Conservation (phyloP, 495 filamentous ascomycete species). For the Ramalina peruviana region DNA sequence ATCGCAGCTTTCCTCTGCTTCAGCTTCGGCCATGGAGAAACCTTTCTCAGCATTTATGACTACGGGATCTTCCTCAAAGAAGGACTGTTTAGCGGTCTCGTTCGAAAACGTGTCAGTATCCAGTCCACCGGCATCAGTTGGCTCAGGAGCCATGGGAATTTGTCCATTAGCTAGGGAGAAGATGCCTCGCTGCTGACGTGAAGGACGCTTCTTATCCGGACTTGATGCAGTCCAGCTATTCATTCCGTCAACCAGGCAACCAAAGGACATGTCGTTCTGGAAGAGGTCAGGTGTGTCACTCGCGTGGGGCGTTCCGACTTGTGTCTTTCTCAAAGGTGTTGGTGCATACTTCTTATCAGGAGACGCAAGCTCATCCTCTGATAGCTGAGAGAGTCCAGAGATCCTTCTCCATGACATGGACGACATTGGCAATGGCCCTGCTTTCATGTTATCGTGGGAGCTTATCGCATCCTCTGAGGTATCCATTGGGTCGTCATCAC, state of each 20-base stretch:
- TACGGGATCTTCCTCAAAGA: conserved; percentile 46
- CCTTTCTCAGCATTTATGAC: conserved; percentile 25
- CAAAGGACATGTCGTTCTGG: conserved; percentile 24
- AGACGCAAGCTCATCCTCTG: conserved; percentile 40
- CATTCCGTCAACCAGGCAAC: conserved; percentile 45
- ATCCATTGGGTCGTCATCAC: too few relatives aligned
- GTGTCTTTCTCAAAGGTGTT: conserved; percentile 13
- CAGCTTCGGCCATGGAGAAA: conserved; percentile 14
- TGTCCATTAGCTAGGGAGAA: conserved; percentile 24
- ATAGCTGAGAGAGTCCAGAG: conserved; percentile 30
- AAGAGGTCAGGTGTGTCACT: conserved; percentile 14
- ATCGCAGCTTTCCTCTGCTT: conserved; percentile 20
- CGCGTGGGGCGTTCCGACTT: conserved; percentile 21
- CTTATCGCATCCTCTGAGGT: too few relatives aligned
- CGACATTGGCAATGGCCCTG: conserved; percentile 1
- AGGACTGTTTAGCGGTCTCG: conserved; percentile 28
- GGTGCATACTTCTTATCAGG: conserved; percentile 17
- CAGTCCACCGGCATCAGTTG: not conserved
- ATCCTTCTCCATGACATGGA: conserved; percentile 8
- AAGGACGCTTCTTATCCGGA: conserved; percentile 29
- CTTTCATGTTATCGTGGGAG: too few relatives aligned
- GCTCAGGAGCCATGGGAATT: conserved; percentile 5
- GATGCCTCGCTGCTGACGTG: conserved; percentile 23
- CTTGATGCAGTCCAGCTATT: conserved; percentile 43
- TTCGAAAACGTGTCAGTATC: not conserved